A percentile compares a stretch with the other conserved stretches of the same genome.
phyloP scores from a whole-genome alignment of 1,139 yeast genomes.

The Pichia sp. region DNA sequence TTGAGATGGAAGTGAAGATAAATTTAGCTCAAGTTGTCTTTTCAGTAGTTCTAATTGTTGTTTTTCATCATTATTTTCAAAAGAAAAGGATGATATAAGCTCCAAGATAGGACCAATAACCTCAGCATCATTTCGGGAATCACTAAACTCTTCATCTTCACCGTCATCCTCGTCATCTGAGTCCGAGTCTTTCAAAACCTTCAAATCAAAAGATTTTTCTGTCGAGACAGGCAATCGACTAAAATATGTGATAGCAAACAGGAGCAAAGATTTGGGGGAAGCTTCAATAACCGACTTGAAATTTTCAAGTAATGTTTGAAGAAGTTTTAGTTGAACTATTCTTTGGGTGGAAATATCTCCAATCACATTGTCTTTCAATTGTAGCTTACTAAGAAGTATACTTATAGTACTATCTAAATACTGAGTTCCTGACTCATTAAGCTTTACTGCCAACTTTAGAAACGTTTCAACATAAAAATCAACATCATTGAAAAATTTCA shows the following conservation, averaged over 20 bases:
- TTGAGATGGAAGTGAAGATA: no score
- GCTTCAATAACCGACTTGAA: conserved; percentile 57
- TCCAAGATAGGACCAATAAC: conserved; percentile 12
- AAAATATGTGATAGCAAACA: conserved; percentile 10
- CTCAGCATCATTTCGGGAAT: conserved; percentile 25
- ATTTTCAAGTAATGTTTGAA: conserved; percentile 55
- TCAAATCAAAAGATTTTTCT: neutral
- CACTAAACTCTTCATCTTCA: no score
- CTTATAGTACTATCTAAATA: conserved; percentile 45
- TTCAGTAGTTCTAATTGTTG: neutral
- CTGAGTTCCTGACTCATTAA: conserved; percentile 44
- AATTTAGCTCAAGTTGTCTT: no score
- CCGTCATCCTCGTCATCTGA: conserved; percentile 37
- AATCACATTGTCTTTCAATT: no score
- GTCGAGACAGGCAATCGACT: conserved; percentile 5
- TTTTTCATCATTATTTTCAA: conserved; percentile 7
- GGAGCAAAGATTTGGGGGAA: conserved; percentile 35
- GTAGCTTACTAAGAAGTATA: conserved; percentile 50
- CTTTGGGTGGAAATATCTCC: conserved; percentile 47
- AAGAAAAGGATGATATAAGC: conserved; percentile 4
- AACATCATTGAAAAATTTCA: conserved; percentile 32
- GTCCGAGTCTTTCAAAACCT: conserved; percentile 11
- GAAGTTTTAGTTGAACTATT: conserved; percentile 53
- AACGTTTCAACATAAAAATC: conserved; percentile 47
- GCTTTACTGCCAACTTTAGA: conserved; percentile 30